These are phyloP conservation scores for Erythrobasidium yunnanense DNA, from an alignment of 768 basidiomycete species.

Conservation along the genomic window DNA sequence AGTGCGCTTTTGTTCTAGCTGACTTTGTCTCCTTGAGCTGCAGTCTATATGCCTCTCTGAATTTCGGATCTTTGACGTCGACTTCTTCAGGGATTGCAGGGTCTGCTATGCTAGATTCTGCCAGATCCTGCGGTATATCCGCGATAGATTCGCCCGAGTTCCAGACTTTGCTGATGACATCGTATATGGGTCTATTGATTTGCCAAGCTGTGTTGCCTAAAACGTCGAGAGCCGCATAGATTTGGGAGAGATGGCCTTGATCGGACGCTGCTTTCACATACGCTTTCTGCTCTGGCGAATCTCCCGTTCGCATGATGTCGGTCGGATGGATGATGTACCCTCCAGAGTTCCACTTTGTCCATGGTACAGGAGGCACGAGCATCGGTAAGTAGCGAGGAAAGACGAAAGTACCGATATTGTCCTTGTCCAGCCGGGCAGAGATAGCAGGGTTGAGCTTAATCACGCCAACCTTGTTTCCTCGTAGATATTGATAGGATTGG, in stretches of 20 bases:
- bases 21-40: background rate
- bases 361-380: constrained; percentile 81
- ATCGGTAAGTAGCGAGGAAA: constrained; percentile 93
- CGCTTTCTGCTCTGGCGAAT: constrained; percentile 64
- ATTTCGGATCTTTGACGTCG: background rate
- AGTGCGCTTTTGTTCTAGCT: background rate
- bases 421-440: constrained; percentile 62
- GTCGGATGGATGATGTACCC: constrained; percentile 71
- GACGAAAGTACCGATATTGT: constrained; percentile 57
- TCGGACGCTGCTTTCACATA: constrained; percentile 67
- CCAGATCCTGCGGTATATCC: constrained; percentile 68
- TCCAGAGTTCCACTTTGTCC: constrained; percentile 65
- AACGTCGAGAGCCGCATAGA: constrained; percentile 80
- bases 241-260: constrained; percentile 64
- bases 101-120: constrained; percentile 50
- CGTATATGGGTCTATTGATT: constrained; percentile 67
- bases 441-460: constrained; percentile 76
- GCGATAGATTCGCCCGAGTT: constrained; percentile 70
- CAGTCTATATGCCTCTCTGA: constrained; percentile 31
- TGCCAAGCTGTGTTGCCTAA: constrained; percentile 82
- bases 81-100: constrained; percentile 48
- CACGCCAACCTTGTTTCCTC: constrained; percentile 87
- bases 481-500: constrained; percentile 81
- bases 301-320: constrained; percentile 88
- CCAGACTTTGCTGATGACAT: constrained; percentile 68